phyloP scores from a whole-genome alignment of 1,139 yeast species.

The Saccharomyces hybrid region DNA sequence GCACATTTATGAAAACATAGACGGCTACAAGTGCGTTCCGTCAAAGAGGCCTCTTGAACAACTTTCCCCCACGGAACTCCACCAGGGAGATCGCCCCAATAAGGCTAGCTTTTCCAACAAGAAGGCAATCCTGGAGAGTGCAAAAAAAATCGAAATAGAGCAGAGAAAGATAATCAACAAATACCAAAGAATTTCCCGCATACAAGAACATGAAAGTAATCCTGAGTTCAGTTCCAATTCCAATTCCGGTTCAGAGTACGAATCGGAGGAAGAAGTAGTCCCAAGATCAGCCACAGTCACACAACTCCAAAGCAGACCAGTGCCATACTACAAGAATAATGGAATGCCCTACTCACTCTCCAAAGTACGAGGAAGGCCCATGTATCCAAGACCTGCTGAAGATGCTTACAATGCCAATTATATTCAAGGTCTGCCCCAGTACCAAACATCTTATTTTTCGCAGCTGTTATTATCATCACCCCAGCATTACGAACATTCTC shows the following conservation, averaged over 20 bases:
- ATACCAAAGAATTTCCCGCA: not conserved
- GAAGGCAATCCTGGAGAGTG: not conserved
- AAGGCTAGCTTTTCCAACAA: not conserved
- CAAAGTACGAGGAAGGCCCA: not conserved
- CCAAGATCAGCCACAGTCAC: not conserved
- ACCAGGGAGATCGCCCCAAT: not conserved
- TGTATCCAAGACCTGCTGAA: not conserved
- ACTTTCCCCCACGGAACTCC: not conserved
- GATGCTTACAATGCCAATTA: not conserved
- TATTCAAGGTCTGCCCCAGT: not conserved
- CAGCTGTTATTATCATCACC: not conserved
- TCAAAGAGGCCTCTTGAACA: not conserved
- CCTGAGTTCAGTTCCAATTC: not conserved
- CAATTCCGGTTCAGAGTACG: not conserved
- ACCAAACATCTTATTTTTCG: not conserved
- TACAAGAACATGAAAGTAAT: not conserved
- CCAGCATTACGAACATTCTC: not conserved
- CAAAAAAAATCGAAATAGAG: not conserved
- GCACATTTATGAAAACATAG: slow-evolving; percentile 24
- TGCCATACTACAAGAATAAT: not conserved
- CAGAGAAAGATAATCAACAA: not conserved
- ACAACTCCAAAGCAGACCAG: not conserved
- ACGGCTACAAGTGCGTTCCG: slow-evolving; percentile 27
- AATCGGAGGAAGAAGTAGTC: not conserved
- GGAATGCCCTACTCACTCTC: not conserved